A percentile compares a stretch with the other conserved stretches of the same genome.
phyloP scores from a whole-genome alignment of 139 green algal genomes.

The Haematococcus lacustris region DNA sequence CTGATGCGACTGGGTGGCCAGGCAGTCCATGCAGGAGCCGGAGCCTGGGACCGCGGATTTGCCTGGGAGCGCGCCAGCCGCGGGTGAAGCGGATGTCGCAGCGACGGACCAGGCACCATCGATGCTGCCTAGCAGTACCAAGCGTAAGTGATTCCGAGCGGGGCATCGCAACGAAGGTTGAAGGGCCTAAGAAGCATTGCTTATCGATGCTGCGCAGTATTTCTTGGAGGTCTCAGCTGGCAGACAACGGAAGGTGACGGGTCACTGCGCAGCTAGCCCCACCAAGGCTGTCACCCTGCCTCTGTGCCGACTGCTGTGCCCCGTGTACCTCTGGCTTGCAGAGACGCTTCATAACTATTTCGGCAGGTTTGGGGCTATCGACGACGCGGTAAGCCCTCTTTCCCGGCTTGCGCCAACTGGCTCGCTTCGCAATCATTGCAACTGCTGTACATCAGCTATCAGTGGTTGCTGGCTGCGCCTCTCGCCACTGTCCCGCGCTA shows the following conservation, averaged over 20 bases:
- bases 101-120: too few species aligned
- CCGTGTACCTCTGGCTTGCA: constrained; percentile 17
- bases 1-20: too few species aligned
- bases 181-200: too few species aligned
- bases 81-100: too few species aligned
- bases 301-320: not conserved
- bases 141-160: too few species aligned
- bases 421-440: not conserved
- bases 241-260: constrained; percentile 8
- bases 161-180: too few species aligned
- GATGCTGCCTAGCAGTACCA: too few species aligned
- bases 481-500: too few species aligned
- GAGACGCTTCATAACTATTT: constrained; percentile 66
- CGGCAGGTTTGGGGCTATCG: constrained; percentile 53
- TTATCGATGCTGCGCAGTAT: constrained; percentile 8
- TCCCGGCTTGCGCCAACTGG: not conserved
- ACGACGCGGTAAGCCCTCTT: constrained; percentile 39
- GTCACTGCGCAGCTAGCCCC: not conserved
- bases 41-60: too few species aligned
- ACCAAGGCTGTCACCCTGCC: not conserved
- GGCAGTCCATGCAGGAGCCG: too few species aligned
- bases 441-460: not conserved
- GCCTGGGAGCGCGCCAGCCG: too few species aligned
- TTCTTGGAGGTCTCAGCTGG: constrained; percentile 15
- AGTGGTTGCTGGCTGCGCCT: not conserved